These are phyloP conservation scores for Chrysoporthe deuterocubensis DNA, from an alignment of 2,329 filamentous ascomycete genomes.

Conservation along the genomic window DNA sequence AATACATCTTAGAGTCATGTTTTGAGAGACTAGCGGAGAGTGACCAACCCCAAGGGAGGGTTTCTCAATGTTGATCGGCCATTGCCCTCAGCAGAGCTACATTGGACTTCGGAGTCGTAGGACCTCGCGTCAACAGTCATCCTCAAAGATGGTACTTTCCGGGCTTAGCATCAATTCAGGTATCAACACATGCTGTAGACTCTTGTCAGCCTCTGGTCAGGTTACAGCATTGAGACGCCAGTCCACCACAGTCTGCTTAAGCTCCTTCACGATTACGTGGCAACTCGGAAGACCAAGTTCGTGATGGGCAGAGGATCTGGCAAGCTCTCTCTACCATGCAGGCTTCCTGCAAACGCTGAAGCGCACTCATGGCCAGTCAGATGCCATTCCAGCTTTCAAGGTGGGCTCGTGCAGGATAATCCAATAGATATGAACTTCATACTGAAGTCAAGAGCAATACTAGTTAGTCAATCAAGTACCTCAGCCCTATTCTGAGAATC, in stretches of 20 bases:
- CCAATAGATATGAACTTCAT: background rate
- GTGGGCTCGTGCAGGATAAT: background rate
- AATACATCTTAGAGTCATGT: too few relatives aligned
- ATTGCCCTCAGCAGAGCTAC: background rate
- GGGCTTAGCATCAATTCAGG: background rate
- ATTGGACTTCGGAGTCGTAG: background rate
- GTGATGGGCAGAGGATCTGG: background rate
- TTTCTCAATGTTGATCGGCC: background rate
- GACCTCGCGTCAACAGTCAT: background rate
- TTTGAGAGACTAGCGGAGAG: background rate
- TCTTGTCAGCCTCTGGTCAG: too few relatives aligned
- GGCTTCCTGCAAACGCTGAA: background rate
- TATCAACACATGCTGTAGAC: background rate
- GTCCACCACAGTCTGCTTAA: too few relatives aligned
- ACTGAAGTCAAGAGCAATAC: background rate
- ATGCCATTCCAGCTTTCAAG: background rate
- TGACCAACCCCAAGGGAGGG: background rate
- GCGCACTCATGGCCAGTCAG: background rate
- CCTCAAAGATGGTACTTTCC: background rate
- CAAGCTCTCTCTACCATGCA: background rate
- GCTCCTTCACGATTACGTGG: background rate
- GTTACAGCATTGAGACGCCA: background rate
- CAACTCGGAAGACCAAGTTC: background rate
- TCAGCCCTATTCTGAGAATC: background rate
- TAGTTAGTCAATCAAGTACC: background rate